Evolutionary conservation across 2,329 filamentous ascomycete genomes (phyloP).

Genomic region (Didymella pinodella): DNA sequence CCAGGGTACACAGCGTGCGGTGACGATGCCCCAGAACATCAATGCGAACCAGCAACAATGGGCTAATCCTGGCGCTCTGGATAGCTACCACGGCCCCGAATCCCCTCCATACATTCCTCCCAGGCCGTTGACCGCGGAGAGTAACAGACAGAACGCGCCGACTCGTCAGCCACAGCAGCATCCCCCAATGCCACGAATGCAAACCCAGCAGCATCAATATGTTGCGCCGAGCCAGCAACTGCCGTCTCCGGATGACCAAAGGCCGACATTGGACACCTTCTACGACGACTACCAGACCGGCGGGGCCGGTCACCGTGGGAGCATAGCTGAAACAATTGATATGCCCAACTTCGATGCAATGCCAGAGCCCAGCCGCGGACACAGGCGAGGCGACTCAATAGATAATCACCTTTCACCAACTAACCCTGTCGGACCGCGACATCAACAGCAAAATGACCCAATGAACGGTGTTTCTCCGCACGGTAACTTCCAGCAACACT

Average conservation of each 20-base stretch:
- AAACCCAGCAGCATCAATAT: conserved; percentile 30
- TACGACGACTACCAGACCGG: conserved; percentile 58
- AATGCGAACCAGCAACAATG: conserved; percentile 41
- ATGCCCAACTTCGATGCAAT: conserved; percentile 71
- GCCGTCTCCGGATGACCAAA: conserved; percentile 37
- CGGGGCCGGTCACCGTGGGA: conserved; percentile 41
- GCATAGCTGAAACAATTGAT: conserved; percentile 60
- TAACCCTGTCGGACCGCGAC: conserved; percentile 4
- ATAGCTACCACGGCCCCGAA: conserved; percentile 49
- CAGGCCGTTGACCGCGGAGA: conserved; percentile 49
- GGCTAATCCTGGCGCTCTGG: conserved; percentile 44
- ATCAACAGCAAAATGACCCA: conserved; percentile 19
- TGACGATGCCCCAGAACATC: conserved; percentile 50
- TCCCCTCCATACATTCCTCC: conserved; percentile 47
- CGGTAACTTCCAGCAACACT: conserved; percentile 42
- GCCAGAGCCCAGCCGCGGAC: conserved; percentile 45
- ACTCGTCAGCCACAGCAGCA: conserved; percentile 37
- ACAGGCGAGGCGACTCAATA: conserved; percentile 49
- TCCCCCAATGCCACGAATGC: conserved; percentile 41
- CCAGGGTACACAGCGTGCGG: conserved; percentile 44
- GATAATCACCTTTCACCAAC: conserved; percentile 46
- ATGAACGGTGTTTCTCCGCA: conserved; percentile 16
- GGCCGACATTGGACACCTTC: conserved; percentile 59
- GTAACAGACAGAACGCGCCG: conserved; percentile 35
- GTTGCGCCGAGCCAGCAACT: conserved; percentile 31